Conservation (phyloP, 2,329 filamentous ascomycete species). For the Apiospora saccharicola region DNA sequence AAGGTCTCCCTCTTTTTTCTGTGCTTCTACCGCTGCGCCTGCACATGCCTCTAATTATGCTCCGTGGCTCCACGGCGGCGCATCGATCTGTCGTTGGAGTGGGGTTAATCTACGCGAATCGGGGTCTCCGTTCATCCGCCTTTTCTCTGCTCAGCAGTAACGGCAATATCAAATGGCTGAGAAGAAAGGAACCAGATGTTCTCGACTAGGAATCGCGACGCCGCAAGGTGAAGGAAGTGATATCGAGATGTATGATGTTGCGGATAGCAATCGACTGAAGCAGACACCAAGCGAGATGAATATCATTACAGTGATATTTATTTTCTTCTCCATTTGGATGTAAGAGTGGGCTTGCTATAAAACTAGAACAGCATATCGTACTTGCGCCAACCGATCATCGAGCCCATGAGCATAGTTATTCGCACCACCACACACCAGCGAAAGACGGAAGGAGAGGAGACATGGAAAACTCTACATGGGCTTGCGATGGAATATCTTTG, state of each 20-base stretch:
- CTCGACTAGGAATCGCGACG: background rate
- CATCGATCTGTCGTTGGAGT: background rate
- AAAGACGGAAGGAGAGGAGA: background rate
- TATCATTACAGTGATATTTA: background rate
- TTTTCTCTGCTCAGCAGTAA: background rate
- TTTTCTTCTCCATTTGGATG: background rate
- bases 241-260: background rate
- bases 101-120: slow-evolving; percentile 4
- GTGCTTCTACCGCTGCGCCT: background rate
- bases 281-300: background rate
- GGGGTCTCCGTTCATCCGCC: slow-evolving; percentile 1
- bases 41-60: background rate
- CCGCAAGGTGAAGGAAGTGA: background rate
- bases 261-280: background rate
- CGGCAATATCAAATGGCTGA: background rate
- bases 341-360: background rate
- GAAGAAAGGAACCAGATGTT: background rate
- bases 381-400: background rate
- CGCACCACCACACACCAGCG: background rate
- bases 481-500: background rate
- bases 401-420: background rate
- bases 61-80: background rate
- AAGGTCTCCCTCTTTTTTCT: slow-evolving; percentile 3
- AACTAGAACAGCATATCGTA: background rate
- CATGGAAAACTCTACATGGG: background rate